Evolutionary conservation across 371 early-diverging fungal species (phyloP).

Genomic region (Conidiobolus incongruus): DNA sequence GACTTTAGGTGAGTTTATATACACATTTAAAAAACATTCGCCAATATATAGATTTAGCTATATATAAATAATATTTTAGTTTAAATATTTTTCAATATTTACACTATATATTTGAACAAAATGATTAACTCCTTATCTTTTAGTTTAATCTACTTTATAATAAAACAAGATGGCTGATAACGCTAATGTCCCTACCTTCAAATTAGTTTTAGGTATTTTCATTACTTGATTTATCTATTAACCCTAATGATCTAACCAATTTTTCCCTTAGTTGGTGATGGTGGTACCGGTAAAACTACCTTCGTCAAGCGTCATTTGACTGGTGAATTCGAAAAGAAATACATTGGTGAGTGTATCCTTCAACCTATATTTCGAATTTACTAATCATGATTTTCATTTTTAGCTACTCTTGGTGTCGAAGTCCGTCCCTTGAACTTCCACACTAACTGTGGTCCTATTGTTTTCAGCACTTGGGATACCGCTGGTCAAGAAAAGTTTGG

Average conservation of each 20-base stretch:
- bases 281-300: conserved; percentile 99
- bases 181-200: conserved; percentile 46
- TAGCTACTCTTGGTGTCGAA: conserved; percentile 99
- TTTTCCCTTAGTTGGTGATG: conserved; percentile 79
- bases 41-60: too few relatives aligned
- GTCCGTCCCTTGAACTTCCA: conserved; percentile 93
- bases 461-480: conserved; percentile 98
- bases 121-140: too few relatives aligned
- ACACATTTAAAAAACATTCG: too few relatives aligned
- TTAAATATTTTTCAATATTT: too few relatives aligned
- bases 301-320: conserved; percentile 99
- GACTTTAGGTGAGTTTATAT: too few relatives aligned
- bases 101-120: too few relatives aligned
- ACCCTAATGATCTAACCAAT: conserved; percentile 4
- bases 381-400: conserved; percentile 2
- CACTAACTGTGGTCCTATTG: conserved; percentile 90
- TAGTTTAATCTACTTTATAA: too few relatives aligned
- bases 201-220: conserved; percentile 50
- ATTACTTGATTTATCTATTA: neutral
- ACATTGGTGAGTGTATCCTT: conserved; percentile 58
- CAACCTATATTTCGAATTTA: neutral
- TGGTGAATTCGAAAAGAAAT: conserved; percentile 99
- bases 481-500: conserved; percentile 99
- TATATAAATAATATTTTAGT: too few relatives aligned
- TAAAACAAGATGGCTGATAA: too few relatives aligned